phyloP scores from a whole-genome alignment of 108 stramenopile species.

The Discostella pseudostelligera region DNA sequence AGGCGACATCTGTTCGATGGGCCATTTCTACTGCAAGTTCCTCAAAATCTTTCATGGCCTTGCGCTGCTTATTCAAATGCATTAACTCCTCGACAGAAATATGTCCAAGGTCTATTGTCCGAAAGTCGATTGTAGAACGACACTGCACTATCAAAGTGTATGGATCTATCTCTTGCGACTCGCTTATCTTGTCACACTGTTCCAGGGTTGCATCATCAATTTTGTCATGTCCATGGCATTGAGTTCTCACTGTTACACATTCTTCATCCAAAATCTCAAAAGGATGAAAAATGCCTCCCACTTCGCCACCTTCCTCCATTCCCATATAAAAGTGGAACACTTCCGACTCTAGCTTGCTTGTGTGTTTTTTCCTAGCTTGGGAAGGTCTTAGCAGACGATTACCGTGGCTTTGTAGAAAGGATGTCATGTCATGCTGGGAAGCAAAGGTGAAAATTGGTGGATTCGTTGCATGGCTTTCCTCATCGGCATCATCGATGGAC shows the following conservation, averaged over 20 bases:
- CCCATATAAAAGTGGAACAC: constrained; percentile 36
- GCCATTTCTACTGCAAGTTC: constrained; percentile 41
- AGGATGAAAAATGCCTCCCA: constrained; percentile 26
- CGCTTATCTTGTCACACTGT: constrained; percentile 1
- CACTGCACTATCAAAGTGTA: constrained; percentile 44
- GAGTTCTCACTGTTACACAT: neutral
- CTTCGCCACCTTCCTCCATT: constrained; percentile 9
- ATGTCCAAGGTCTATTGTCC: neutral
- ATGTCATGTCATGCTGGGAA: constrained; percentile 14
- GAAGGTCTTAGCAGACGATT: constrained; percentile 30
- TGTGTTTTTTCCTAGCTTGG: constrained; percentile 14
- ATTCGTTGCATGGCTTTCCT: constrained; percentile 3
- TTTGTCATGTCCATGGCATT: constrained; percentile 4
- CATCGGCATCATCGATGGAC: neutral
- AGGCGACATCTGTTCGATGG: constrained; percentile 46
- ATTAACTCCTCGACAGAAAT: neutral
- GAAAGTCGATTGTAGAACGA: constrained; percentile 4
- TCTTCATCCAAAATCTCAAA: constrained; percentile 9
- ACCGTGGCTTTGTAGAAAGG: constrained; percentile 24
- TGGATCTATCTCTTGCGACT: constrained; percentile 40
- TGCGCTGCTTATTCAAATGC: constrained; percentile 4
- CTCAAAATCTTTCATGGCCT: constrained; percentile 31
- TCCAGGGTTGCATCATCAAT: neutral
- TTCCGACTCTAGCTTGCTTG: constrained; percentile 19
- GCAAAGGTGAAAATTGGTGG: constrained; percentile 37